Evolutionary conservation across 179 eudicot genomes (phyloP).

Genomic region (Corrigiola litoralis): DNA sequence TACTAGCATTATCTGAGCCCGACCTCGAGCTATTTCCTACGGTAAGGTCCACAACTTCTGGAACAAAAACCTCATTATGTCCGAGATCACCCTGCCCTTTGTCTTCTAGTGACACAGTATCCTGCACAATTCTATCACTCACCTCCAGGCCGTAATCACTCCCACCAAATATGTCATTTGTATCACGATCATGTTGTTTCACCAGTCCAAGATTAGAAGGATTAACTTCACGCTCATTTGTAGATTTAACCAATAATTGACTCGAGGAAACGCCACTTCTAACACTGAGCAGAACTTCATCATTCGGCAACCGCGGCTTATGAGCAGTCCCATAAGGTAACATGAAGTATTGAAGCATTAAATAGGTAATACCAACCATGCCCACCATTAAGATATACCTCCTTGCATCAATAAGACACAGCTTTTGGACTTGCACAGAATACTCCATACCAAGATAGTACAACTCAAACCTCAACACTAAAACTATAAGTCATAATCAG

Average conservation of each 20-base stretch:
- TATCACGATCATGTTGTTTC: neutral
- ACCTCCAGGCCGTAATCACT: conserved; percentile 8
- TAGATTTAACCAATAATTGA: conserved; percentile 10
- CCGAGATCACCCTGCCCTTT: neutral
- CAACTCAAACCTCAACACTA: neutral
- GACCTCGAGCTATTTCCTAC: neutral
- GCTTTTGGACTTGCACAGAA: conserved; percentile 33
- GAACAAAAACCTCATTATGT: neutral
- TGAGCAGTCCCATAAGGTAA: conserved; percentile 57
- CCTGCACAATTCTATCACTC: neutral
- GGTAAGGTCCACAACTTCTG: conserved; percentile 1
- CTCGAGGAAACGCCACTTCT: conserved; percentile 11
- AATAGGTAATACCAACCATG: conserved; percentile 54
- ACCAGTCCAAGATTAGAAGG: conserved; percentile 12
- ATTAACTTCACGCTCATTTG: conserved; percentile 3
- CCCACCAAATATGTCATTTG: conserved; percentile 9
- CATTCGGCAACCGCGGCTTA: conserved; percentile 41
- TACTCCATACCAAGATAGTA: conserved; percentile 32
- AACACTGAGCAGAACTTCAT: conserved; percentile 14
- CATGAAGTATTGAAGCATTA: conserved; percentile 56
- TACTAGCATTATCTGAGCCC: neutral
- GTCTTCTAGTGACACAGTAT: conserved; percentile 2
- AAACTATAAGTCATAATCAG: neutral
- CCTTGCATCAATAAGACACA: conserved; percentile 46
- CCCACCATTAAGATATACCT: conserved; percentile 50